Conservation (phyloP, 768 basidiomycete species). For the Rubroboletus satanas region DNA sequence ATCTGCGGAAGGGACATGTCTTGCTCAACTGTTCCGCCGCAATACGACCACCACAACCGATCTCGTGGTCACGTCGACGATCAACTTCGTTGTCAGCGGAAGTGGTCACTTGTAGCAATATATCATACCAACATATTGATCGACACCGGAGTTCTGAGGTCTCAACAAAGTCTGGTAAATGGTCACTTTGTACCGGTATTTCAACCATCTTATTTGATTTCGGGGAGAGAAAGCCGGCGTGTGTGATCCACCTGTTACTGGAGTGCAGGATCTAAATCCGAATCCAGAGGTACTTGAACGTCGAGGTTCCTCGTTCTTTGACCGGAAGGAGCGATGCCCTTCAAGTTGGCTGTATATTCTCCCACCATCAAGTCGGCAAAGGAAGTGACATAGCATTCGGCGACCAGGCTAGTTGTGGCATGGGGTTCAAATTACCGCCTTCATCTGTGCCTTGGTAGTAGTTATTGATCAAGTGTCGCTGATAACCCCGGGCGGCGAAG, state of each 20-base stretch:
- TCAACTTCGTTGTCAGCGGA: neutral
- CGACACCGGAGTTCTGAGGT: neutral
- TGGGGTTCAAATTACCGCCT: neutral
- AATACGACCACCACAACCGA: neutral
- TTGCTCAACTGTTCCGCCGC: too few relatives aligned
- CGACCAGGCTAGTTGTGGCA: too few relatives aligned
- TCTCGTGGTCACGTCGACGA: neutral
- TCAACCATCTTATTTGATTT: neutral
- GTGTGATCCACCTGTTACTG: neutral
- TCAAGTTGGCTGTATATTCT: neutral
- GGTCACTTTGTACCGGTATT: neutral
- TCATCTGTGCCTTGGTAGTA: neutral
- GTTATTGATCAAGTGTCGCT: neutral
- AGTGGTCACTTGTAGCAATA: neutral
- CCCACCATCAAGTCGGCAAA: neutral
- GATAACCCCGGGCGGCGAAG: neutral
- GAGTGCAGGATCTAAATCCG: neutral
- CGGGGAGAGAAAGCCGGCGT: neutral
- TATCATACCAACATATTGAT: neutral
- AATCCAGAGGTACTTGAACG: neutral
- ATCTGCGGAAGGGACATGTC: neutral
- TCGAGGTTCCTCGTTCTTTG: neutral
- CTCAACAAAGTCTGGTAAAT: neutral
- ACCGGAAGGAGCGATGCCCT: neutral
- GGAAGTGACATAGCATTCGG: neutral